phyloP scores from a whole-genome alignment of 306 rosid genomes.

The Acmispon strigosus region DNA sequence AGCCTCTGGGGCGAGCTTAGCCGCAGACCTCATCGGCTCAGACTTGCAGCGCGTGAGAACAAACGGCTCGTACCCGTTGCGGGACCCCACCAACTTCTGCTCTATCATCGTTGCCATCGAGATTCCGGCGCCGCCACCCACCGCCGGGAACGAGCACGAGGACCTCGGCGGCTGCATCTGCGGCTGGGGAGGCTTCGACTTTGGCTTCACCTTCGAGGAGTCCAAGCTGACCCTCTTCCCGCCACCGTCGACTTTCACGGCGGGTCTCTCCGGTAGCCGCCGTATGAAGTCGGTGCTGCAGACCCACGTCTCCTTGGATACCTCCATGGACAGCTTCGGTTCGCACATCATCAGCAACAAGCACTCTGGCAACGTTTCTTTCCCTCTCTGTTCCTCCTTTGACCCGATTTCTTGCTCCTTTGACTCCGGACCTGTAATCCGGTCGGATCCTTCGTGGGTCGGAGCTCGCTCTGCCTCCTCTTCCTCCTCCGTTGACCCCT shows the following conservation, averaged over 20 bases:
- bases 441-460: conserved; percentile 4
- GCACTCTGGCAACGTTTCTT: conserved; percentile 61
- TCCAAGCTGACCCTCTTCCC: conserved; percentile 30
- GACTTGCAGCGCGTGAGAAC: conserved; percentile 89
- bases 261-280: conserved; percentile 59
- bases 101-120: conserved; percentile 75
- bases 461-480: not conserved
- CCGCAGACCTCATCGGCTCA: conserved; percentile 80
- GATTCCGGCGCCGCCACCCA: conserved; percentile 19
- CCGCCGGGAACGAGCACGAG: conserved; percentile 64
- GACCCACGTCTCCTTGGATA: conserved; percentile 91
- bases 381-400: conserved; percentile 27
- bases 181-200: not conserved
- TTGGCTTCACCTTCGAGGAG: conserved; percentile 7
- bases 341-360: conserved; percentile 93
- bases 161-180: conserved; percentile 70
- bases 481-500: conserved; percentile 22
- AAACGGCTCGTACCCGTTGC: conserved; percentile 69
- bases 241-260: conserved; percentile 16
- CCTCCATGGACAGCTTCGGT: conserved; percentile 97
- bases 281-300: conserved; percentile 81
- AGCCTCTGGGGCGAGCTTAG: conserved; percentile 62
- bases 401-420: conserved; percentile 22
- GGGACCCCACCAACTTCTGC: conserved; percentile 58
- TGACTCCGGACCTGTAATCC: not conserved